Base-by-base conservation (phyloP, 1,139 yeast genomes). In the Arxiozyma slooffiae region DNA sequence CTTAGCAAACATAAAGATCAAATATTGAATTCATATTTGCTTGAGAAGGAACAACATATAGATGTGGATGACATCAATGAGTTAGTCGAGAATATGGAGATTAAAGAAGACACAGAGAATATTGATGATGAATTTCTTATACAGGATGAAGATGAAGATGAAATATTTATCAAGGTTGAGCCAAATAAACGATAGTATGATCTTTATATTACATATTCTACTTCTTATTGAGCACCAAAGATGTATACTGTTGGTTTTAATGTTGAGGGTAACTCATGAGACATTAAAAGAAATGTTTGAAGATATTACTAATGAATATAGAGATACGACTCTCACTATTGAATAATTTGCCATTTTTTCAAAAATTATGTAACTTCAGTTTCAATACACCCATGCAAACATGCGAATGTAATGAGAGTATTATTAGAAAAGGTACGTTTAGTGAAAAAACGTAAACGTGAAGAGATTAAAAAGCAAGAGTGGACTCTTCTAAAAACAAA, bases 321-420 rank as follows among this genome's bases (percentile, higher is more conserved):
- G 92, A 62, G 90, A 90, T 63, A 92, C 92, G 69, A 94, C 99
- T 0, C 98, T 94, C 34, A 92, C 99, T 1, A 90, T 92, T 55
- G 99, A 92, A 67, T 81, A 79, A 56, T 82, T 95, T 7, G 97
- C 98, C n/a, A n/a, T 4, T 90, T 90, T 60, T 75, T 82, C 50
- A 79, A 78, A 50, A 81, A 82, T 62, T 79, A 92, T 38, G 55
- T 60, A 9, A 85, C 94, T 0, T 77, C 94, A 21, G 90, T 94
- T 7, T 87, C 96, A 8, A 90, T 92, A 49, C 99, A 92, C 65
- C 99, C 99, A 1, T 92, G 99, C 66, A 82, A 84, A 57, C 99
- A 92, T 66, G 89, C 97, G 4, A 81, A 85, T 43, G 98, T 92
- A 21, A 92, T 92, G 98, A 82, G 81, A 60, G 85, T 88, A 41